Conservation (phyloP, 805 yeast species). For the Wickerhamomyces hampshirensis region DNA sequence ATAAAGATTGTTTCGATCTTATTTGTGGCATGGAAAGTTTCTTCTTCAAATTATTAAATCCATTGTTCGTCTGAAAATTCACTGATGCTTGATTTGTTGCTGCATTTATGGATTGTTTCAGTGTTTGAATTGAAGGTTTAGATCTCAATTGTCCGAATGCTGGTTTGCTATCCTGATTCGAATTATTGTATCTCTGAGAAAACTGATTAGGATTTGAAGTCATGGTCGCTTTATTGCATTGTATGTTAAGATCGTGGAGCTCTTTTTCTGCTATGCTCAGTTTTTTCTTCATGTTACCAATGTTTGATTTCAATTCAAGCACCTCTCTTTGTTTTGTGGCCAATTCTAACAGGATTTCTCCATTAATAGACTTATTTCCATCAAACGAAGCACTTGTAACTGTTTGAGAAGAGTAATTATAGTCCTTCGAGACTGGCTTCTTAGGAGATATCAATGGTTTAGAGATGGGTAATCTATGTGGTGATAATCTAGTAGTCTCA, state of each 20-base stretch:
- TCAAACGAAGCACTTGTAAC: no score
- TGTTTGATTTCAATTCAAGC: slow-evolving; percentile 40
- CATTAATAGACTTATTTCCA: slow-evolving; percentile 4
- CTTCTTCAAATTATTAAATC: slow-evolving; percentile 18
- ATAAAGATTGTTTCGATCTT: slow-evolving; percentile 6
- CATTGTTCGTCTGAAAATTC: slow-evolving; percentile 7
- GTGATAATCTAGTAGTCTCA: neutral
- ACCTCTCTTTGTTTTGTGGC: slow-evolving; percentile 53
- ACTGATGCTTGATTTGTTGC: neutral
- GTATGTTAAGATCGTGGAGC: slow-evolving; percentile 29
- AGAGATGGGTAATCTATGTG: neutral
- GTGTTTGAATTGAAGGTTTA: slow-evolving; percentile 13
- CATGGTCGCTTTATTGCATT: slow-evolving; percentile 7
- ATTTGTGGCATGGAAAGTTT: slow-evolving; percentile 20
- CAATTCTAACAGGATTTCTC: slow-evolving; percentile 30
- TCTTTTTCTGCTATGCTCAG: slow-evolving; percentile 37
- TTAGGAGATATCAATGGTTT: neutral
- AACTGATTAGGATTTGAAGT: neutral
- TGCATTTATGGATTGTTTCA: slow-evolving; percentile 5
- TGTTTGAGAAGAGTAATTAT: no score
- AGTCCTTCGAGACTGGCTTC: neutral
- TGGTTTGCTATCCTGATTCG: slow-evolving; percentile 5
- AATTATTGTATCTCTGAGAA: neutral
- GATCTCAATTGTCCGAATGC: slow-evolving; percentile 6
- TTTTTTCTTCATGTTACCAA: slow-evolving; percentile 30